Percentiles rank a stretch among this genome's conserved stretches.
Evolutionary conservation across 768 basidiomycete genomes (phyloP).

Genomic region (Crassisporium funariophilum): DNA sequence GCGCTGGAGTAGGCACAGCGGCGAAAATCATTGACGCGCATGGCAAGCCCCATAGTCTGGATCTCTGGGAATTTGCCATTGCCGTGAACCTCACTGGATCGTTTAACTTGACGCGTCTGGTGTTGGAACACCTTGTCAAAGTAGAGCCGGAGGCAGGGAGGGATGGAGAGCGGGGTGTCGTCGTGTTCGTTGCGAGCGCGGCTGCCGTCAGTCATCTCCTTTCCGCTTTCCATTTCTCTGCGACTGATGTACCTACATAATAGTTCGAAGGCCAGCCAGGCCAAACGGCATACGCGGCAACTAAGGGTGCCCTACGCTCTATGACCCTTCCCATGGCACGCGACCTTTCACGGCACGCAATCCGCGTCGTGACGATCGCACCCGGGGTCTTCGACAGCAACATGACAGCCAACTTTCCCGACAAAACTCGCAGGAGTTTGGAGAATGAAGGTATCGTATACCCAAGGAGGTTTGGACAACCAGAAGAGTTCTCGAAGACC

Average conservation of each 20-base stretch:
- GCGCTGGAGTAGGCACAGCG: conserved; percentile 53
- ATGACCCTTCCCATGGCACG: conserved; percentile 65
- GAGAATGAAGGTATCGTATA: conserved; percentile 43
- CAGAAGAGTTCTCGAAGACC: conserved; percentile 53
- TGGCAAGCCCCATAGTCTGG: conserved; percentile 48
- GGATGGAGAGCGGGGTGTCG: conserved; percentile 59
- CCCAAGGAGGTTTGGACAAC: conserved; percentile 48
- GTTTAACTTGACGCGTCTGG: conserved; percentile 60
- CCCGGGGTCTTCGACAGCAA: conserved; percentile 54
- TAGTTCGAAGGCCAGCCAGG: conserved; percentile 56
- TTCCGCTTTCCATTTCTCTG: neutral
- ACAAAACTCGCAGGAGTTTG: conserved; percentile 38
- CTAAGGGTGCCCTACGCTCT: conserved; percentile 57
- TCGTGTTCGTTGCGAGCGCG: conserved; percentile 58
- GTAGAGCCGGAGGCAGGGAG: conserved; percentile 45
- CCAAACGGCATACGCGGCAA: conserved; percentile 57
- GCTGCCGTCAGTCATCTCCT: conserved; percentile 44
- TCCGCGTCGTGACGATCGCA: conserved; percentile 58
- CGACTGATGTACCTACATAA: neutral
- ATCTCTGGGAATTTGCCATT: conserved; percentile 53
- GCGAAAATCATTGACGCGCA: conserved; percentile 49
- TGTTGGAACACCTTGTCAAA: conserved; percentile 49
- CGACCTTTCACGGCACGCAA: conserved; percentile 53
- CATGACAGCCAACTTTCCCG: conserved; percentile 41
- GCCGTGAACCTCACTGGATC: conserved; percentile 59